Conservation (phyloP, 164 flowering plant genomes). For the Nelumbo lutea region DNA sequence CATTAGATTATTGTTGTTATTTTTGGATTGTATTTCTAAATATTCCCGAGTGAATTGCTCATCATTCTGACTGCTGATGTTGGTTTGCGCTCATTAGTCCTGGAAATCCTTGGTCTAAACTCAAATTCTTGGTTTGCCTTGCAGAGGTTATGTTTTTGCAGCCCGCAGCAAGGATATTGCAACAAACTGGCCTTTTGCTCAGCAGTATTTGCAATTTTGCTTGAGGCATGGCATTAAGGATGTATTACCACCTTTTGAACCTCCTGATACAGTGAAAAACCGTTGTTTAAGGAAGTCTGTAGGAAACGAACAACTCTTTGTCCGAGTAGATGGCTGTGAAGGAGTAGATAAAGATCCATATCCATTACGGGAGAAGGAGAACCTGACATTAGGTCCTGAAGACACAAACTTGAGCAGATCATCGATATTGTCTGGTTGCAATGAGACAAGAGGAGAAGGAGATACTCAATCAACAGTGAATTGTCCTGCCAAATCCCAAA, state of each 20-base stretch:
- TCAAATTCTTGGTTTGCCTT: constrained; percentile 11
- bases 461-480: constrained; percentile 27
- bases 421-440: not conserved
- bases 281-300: too few relatives aligned
- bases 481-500: constrained; percentile 26
- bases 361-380: constrained; percentile 13
- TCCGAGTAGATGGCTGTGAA: not conserved
- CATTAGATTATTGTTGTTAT: too few relatives aligned
- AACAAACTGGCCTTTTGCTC: constrained; percentile 82
- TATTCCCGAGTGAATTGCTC: too few relatives aligned
- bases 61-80: not conserved
- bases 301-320: constrained; percentile 2
- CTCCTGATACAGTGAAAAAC: not conserved
- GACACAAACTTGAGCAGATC: constrained; percentile 26
- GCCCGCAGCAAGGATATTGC: constrained; percentile 62
- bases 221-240: constrained; percentile 74
- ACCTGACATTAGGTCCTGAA: constrained; percentile 6
- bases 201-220: constrained; percentile 60
- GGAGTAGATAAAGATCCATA: constrained; percentile 6
- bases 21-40: too few relatives aligned
- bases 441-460: constrained; percentile 22
- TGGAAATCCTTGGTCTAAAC: not conserved
- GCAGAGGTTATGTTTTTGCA: constrained; percentile 76
- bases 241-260: constrained; percentile 44
- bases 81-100: not conserved